Evolutionary conservation across 495 filamentous ascomycete genomes (phyloP).

Genomic region (Aspergillus conjunctus): DNA sequence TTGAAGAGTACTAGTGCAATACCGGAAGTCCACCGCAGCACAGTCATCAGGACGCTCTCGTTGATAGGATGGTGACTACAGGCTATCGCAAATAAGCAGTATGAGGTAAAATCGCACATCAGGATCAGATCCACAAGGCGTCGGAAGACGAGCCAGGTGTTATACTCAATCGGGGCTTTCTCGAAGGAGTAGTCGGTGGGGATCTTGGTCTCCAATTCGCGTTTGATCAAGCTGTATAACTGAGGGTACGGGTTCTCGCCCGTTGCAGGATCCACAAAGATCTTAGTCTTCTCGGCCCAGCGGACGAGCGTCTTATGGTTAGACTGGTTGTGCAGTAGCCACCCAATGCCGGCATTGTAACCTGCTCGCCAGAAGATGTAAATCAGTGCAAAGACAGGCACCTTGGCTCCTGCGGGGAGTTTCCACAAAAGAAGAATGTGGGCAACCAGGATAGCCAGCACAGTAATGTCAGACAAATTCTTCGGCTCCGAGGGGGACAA

Average conservation of each 20-base stretch:
- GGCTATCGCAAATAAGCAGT: slow-evolving; percentile 91
- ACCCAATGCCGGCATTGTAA: slow-evolving; percentile 94
- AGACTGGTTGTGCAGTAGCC: slow-evolving; percentile 85
- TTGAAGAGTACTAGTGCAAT: slow-evolving; percentile 87
- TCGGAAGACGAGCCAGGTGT: slow-evolving; percentile 96
- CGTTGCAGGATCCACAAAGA: slow-evolving; percentile 81
- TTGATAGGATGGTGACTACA: slow-evolving; percentile 73
- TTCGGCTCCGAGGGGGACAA: slow-evolving; percentile 95
- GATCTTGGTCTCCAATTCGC: slow-evolving; percentile 92
- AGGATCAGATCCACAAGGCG: slow-evolving; percentile 93
- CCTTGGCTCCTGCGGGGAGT: slow-evolving; percentile 65
- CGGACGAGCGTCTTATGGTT: slow-evolving; percentile 80
- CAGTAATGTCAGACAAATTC: slow-evolving; percentile 81
- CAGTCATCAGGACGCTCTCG: slow-evolving; percentile 68
- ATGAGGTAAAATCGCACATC: slow-evolving; percentile 98
- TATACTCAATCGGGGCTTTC: slow-evolving; percentile 92
- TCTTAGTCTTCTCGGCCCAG: slow-evolving; percentile 81
- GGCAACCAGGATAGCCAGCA: slow-evolving; percentile 75
- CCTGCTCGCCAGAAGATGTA: slow-evolving; percentile 91
- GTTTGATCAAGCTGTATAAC: slow-evolving; percentile 79
- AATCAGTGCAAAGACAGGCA: slow-evolving; percentile 74
- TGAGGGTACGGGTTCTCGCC: slow-evolving; percentile 79
- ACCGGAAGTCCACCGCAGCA: slow-evolving; percentile 79
- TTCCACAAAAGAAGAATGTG: slow-evolving; percentile 72
- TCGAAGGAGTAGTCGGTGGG: slow-evolving; percentile 92